Base-by-base conservation (phyloP, 305 asterid genomes). In the Solanum hybrid region DNA sequence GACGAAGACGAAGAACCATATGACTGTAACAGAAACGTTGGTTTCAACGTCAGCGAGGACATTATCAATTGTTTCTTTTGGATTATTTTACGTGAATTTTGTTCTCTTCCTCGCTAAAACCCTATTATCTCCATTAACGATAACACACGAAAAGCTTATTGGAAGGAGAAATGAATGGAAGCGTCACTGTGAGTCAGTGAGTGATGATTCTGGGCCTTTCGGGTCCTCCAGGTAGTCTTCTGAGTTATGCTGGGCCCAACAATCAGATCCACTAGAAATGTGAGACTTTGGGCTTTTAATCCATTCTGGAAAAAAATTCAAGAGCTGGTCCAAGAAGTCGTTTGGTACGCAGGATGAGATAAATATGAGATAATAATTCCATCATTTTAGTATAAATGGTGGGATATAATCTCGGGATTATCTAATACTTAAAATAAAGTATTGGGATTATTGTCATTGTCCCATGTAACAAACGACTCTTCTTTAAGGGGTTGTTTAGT, bases 21-120 rank as follows among this genome's bases (percentile, higher is more conserved):
- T 26, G 94, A 80, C 10, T 92, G 91, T 56, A 93, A 91, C 73
- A 93, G 86, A 91, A 93, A 92, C 35, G 95, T 90, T 36, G 97
- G 93, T 90, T 94, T 94, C 90, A 93, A 88, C 26, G 94, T 90
- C 88, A 94, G 88, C 86, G 96, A 93, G 89, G 96, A 94, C 99
- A 96, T 95, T 36, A 13, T 79, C 22, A 79, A 36, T n/a, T 79
- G 46, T 77, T 77, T 20, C 16, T 77, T 93, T 90, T 79, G 37
- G 36, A 90, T 40, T 84, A 8, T 26, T 32, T 35, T 46, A 4
- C 73, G 5, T 34, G 64, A 42, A 60, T 71, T 73, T 17, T 69
- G 20, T 71, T 86, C 31, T n/a, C 20, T 17, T 78, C 88, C 56
- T 51, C 22, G 36, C 76, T 71, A 27, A 88, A 90, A 90, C 94